Evolutionary conservation across 495 filamentous ascomycete genomes (phyloP).

Genomic region (Trichoderma gamsii): DNA sequence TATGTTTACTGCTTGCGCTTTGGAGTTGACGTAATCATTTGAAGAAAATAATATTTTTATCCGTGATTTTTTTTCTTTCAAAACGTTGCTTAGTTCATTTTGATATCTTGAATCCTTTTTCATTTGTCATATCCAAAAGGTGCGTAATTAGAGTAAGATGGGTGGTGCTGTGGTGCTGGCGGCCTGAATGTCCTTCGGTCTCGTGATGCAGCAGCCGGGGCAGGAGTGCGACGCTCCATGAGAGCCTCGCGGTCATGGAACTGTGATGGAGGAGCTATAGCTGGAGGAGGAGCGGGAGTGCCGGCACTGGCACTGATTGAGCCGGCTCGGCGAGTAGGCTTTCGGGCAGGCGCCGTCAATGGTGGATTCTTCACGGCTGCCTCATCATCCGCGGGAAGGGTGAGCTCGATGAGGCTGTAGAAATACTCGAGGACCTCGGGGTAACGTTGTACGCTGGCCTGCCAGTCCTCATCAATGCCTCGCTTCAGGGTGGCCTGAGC

Average conservation of each 20-base stretch:
- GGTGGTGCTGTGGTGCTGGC: conserved; percentile 6
- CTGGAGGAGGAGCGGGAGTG: conserved; percentile 3
- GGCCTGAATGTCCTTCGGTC: conserved; percentile 9
- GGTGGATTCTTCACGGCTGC: conserved; percentile 49
- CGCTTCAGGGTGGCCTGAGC: conserved; percentile 56
- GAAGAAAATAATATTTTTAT: background rate
- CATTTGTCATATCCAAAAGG: background rate
- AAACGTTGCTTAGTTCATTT: background rate
- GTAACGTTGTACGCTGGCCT: conserved; percentile 59
- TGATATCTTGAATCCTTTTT: background rate
- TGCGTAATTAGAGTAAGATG: background rate
- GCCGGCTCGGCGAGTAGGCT: conserved; percentile 6
- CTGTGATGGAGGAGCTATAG: background rate
- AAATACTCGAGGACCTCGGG: conserved; percentile 71
- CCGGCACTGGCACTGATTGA: conserved; percentile 23
- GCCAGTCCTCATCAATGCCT: conserved; percentile 71
- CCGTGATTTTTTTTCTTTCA: background rate
- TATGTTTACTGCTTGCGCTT: background rate
- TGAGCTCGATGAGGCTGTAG: conserved; percentile 57
- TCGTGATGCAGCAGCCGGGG: conserved; percentile 1
- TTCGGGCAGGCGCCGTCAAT: conserved; percentile 39
- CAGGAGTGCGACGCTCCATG: conserved; percentile 14
- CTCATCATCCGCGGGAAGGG: conserved; percentile 50
- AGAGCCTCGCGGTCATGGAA: background rate
- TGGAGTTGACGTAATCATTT: background rate